phyloP scores from a whole-genome alignment of 768 basidiomycete species.

The Chalciporus pseudorubinellus region DNA sequence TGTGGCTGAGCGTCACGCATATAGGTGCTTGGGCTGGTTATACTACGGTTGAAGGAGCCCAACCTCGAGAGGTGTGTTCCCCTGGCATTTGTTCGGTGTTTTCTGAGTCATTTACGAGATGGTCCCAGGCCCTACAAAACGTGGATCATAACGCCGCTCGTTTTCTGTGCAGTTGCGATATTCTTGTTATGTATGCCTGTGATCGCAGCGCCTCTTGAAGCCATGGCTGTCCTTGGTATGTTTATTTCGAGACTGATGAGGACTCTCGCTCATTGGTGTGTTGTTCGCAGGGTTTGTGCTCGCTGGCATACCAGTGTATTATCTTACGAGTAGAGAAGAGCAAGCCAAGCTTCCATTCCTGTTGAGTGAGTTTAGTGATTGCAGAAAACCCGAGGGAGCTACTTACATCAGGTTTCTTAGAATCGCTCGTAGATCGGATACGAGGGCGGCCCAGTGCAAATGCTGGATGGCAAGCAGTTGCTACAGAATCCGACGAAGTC shows the following conservation, averaged over 20 bases:
- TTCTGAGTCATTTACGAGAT: not conserved
- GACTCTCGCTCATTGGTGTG: not conserved
- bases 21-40: constrained; percentile 84
- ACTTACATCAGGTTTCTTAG: constrained; percentile 38
- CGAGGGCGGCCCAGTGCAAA: constrained; percentile 51
- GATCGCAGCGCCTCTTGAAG: constrained; percentile 88
- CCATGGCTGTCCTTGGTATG: constrained; percentile 81
- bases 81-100: not conserved
- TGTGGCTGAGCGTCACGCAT: constrained; percentile 1
- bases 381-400: not conserved
- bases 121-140: constrained; percentile 81
- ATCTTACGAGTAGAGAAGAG: constrained; percentile 60
- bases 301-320: constrained; percentile 80
- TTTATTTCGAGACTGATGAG: constrained; percentile 5
- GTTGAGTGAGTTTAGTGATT: constrained; percentile 33
- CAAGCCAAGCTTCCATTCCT: constrained; percentile 34
- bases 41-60: constrained; percentile 89
- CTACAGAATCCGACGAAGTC: constrained; percentile 63
- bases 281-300: constrained; percentile 63
- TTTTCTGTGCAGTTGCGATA: constrained; percentile 71
- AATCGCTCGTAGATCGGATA: constrained; percentile 44
- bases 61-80: constrained; percentile 65
- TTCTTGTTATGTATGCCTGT: constrained; percentile 87
- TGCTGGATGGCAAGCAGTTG: constrained; percentile 75
- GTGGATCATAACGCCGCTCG: constrained; percentile 87